Evolutionary conservation across 73 alveolate genomes (phyloP), one percentile per base, ranked within the genome.

Genomic region (Paraurostyla sp.): DNA sequence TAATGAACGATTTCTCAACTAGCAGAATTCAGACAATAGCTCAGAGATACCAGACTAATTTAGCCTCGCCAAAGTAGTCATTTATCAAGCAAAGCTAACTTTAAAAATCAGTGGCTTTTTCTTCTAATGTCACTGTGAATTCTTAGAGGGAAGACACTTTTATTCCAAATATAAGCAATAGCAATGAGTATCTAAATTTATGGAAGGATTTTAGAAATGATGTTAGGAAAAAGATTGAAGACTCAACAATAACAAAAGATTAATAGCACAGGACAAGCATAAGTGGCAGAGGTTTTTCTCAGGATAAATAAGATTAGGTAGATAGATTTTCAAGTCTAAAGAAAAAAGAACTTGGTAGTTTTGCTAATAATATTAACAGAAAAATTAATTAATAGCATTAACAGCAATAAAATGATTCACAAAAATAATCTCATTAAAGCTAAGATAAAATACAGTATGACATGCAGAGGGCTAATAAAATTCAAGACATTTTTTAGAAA

Each of bases 191-290:
- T 22, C 7, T 65, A 6, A 33, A 65, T 38, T 65, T 65, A 38
- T 65, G 82, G 82, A 65, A 65, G 23, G 82, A 65, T 22, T 65
- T 65, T 22, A 65, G 82, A 40, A 65, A 65, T 65, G 82, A 65
- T 36, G 23, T 65, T 32, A 32, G 82, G 13, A 65, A 65, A 9
- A 65, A 65, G 38, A 11, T 65, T 15, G 56, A 65, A 65, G 41
- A 56, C 7, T 16, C 78, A 4, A 27, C 45, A 7, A 38, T 15
- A 15, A 22, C 11, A 3, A 18, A 3, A 16, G 41, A 18, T 0
- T 18, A 40, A 3, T 7, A 1, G 13, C 7, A 30, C 0, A 13
- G 16, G 6, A 38, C 56, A 33, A 65, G 23, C 13, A 16, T 42
- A 9, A 65, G 18, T 18, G 42, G 36, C 4, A 65, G 82, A 65